Base-by-base conservation (phyloP, 768 basidiomycete species). In the Dioszegia hungarica region DNA sequence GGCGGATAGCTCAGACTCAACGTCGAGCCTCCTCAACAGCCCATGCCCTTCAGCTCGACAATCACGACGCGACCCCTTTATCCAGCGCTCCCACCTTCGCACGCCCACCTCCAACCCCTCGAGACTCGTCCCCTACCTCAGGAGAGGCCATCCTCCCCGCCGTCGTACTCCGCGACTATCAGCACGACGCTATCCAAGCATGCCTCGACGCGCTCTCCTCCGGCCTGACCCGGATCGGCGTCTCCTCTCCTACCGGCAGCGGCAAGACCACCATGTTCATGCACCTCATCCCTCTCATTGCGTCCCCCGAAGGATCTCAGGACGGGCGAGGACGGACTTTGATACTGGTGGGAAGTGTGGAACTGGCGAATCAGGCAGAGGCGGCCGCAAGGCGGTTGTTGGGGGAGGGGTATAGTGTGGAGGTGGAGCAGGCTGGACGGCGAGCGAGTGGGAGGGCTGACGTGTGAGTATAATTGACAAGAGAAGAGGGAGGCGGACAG, bases 231-330 rank as follows among this genome's bases (percentile, higher is more conserved):
- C 84, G 74, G n/a, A 67, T 75, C 22, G 74, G 74, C 14, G 74
- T 75, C 2, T 71, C 69, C 24, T 70, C 68, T 2, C 74, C 74
- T 0, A 75, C 74, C 6, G 74, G 74, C 2, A 70, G 67, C 17
- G 83, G 83, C 50, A 97, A 98, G 77, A 98, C 93, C 0, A 88
- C 89, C 0, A 86, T 95, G 51, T 98, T 98, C 77, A 84, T 92
- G 34, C 83, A 84, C 2, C 82, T 97, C 20, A 80, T 94, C 19
- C 83, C 85, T 9, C 82, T 84, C 5, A 80, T 94, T 73, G 6
- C 68, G 84, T 27, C 20, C 5, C 34, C n/a, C 3, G 20, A 6
- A 43, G 19, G 6, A 22, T 12, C 27, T 34, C 10, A 51, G n/a
- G 33, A 19, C 15, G 38, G 15, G 20, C 5, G 20, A 25, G 78